Conservation (phyloP, 163 green algal genomes). For the Picocystis sp. region DNA sequence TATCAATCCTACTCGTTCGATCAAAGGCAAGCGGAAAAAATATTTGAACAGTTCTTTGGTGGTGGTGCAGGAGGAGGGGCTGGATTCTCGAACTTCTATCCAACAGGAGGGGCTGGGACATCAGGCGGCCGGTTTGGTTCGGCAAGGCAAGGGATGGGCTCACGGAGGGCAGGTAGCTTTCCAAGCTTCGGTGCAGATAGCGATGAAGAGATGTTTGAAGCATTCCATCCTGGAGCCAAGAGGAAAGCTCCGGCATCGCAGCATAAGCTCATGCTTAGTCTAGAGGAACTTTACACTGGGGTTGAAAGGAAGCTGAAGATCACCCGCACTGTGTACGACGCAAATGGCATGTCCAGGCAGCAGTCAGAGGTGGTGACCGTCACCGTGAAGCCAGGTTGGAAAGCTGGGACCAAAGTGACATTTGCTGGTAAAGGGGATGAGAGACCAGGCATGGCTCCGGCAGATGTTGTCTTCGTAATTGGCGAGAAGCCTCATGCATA, state of each 20-base stretch:
- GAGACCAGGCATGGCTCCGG: conserved; percentile 32
- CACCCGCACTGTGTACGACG: conserved; percentile 4
- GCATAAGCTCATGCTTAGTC: conserved; percentile 22
- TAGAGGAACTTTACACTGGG: conserved; percentile 60
- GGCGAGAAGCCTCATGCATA: conserved; percentile 41
- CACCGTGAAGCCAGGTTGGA: conserved; percentile 68
- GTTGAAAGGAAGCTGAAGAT: conserved; percentile 43
- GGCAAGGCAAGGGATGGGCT: too few relatives aligned
- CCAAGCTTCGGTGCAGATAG: too few relatives aligned
- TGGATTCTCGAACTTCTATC: too few relatives aligned
- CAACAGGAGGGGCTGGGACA: too few relatives aligned
- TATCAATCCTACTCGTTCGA: too few relatives aligned
- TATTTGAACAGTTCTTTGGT: too few relatives aligned
- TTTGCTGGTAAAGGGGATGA: conserved; percentile 54
- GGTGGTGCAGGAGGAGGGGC: too few relatives aligned
- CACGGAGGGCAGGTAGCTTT: too few relatives aligned
- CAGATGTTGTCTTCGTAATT: conserved; percentile 67
- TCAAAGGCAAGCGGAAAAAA: too few relatives aligned
- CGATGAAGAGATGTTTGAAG: too few relatives aligned
- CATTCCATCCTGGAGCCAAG: too few relatives aligned
- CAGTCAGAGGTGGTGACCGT: conserved; percentile 65
- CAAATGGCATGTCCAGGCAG: conserved; percentile 14
- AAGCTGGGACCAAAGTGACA: conserved; percentile 49
- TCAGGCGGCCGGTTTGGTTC: too few relatives aligned
- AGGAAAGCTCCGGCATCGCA: conserved; percentile 15